Conservation (phyloP, 495 filamentous ascomycete genomes). For the Lentithecium fluviatile region DNA sequence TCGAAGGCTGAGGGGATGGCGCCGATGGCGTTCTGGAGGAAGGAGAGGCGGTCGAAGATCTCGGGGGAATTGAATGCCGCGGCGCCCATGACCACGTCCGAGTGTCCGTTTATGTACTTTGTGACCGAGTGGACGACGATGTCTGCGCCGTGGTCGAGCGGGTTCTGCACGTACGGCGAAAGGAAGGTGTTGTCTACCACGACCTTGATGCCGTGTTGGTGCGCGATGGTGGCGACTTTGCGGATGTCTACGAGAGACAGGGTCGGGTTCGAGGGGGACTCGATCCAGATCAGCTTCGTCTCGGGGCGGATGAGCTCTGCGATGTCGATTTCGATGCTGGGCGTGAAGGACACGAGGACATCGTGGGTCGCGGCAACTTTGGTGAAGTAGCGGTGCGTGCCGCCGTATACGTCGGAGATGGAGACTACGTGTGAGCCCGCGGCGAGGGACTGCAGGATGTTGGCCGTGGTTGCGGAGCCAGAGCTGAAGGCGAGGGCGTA, state of each 20-base stretch:
- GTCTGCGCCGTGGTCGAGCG: slow-evolving; percentile 90
- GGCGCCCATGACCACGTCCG: slow-evolving; percentile 96
- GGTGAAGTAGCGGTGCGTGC: slow-evolving; percentile 98
- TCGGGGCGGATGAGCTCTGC: slow-evolving; percentile 77
- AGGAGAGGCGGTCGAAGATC: slow-evolving; percentile 72
- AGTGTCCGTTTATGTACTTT: slow-evolving; percentile 99
- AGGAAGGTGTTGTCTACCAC: slow-evolving; percentile 99
- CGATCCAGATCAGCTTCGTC: slow-evolving; percentile 97
- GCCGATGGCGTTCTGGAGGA: slow-evolving; percentile 97
- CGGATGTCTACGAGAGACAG: slow-evolving; percentile 88
- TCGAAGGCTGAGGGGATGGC: slow-evolving; percentile 94
- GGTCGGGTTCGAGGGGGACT: slow-evolving; percentile 92
- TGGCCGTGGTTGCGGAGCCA: slow-evolving; percentile 90
- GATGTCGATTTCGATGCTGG: slow-evolving; percentile 83
- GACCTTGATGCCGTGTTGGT: slow-evolving; percentile 84
- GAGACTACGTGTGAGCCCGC: slow-evolving; percentile 91
- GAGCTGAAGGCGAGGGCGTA: slow-evolving; percentile 94
- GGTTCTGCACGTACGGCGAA: slow-evolving; percentile 93
- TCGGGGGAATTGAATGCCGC: slow-evolving; percentile 89
- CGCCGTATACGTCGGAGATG: slow-evolving; percentile 95
- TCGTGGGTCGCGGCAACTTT: slow-evolving; percentile 94
- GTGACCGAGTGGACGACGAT: slow-evolving; percentile 99
- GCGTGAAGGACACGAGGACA: slow-evolving; percentile 90
- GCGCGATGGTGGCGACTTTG: slow-evolving; percentile 75
- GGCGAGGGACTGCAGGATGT: slow-evolving; percentile 87